Conservation (phyloP, 768 basidiomycete genomes). For the Mycena venus region DNA sequence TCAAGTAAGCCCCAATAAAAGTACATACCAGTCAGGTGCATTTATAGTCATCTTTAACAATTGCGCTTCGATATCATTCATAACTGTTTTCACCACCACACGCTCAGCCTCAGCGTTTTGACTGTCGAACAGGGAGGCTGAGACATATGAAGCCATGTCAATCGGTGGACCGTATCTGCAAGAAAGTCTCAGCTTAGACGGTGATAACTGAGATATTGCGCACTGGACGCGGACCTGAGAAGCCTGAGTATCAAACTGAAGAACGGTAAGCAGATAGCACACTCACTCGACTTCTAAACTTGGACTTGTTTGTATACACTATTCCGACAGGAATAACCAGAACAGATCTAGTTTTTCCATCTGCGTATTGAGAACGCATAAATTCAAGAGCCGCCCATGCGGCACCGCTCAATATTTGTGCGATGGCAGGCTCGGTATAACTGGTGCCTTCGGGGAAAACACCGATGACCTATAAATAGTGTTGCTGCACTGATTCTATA, state of each 20-base stretch:
- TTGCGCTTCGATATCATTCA: slow-evolving; percentile 60
- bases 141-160: slow-evolving; percentile 36
- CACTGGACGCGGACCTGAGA: slow-evolving; percentile 38
- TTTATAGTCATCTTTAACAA: slow-evolving; percentile 71
- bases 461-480: slow-evolving; percentile 60
- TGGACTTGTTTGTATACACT: slow-evolving; percentile 78
- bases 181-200: background rate
- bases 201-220: slow-evolving; percentile 16
- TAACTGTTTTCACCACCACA: slow-evolving; percentile 70
- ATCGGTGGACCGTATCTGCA: slow-evolving; percentile 69
- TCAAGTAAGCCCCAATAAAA: slow-evolving; percentile 9
- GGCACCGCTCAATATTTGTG: slow-evolving; percentile 70
- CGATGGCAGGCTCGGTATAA: slow-evolving; percentile 61
- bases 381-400: slow-evolving; percentile 83
- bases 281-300: slow-evolving; percentile 71
- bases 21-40: slow-evolving; percentile 73
- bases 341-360: slow-evolving; percentile 43
- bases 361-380: slow-evolving; percentile 48
- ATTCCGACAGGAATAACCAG: slow-evolving; percentile 74
- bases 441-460: slow-evolving; percentile 78
- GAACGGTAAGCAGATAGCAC: background rate
- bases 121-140: slow-evolving; percentile 59
- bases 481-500: background rate
- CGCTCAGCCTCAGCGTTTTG: slow-evolving; percentile 55
- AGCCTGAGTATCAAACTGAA: background rate